Evolutionary conservation across 208 protist genomes (phyloP).

Genomic region (Acanthamoeba triangularis): DNA sequence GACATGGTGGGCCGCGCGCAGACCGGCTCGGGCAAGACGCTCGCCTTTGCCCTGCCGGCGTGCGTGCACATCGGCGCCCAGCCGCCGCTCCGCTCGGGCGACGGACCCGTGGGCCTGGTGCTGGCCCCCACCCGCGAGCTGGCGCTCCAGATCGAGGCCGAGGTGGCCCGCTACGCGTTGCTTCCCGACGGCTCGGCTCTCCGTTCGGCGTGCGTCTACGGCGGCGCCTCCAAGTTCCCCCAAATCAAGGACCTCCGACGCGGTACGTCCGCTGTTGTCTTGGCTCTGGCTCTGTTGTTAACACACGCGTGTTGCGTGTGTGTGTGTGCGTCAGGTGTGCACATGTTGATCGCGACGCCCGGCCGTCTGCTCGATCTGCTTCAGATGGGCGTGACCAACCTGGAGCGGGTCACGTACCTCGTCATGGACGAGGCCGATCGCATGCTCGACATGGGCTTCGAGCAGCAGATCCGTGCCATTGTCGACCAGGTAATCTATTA

Average conservation of each 20-base stretch:
- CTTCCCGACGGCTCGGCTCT: conserved; percentile 81
- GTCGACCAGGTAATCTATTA: conserved; percentile 65
- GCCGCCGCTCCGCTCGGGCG: conserved; percentile 72
- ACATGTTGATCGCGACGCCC: conserved; percentile 94
- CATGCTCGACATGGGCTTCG: conserved; percentile 97
- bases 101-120: conserved; percentile 92
- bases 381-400: conserved; percentile 86
- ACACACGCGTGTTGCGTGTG: neutral
- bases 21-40: conserved; percentile 93
- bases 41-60: conserved; percentile 91
- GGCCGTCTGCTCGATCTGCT: conserved; percentile 94
- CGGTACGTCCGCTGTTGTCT: conserved; percentile 52
- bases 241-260: conserved; percentile 89
- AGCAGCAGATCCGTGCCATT: conserved; percentile 92
- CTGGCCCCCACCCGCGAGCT: conserved; percentile 94
- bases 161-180: conserved; percentile 81
- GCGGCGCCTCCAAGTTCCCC: conserved; percentile 89
- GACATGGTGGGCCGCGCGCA: conserved; percentile 73
- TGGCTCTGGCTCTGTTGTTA: neutral
- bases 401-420: conserved; percentile 92
- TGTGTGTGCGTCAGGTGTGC: conserved; percentile 81
- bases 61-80: conserved; percentile 93
- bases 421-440: conserved; percentile 96
- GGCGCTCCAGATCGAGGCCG: conserved; percentile 91
- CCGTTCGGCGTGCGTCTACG: conserved; percentile 90